Evolutionary conservation across 2,329 filamentous ascomycete genomes (phyloP).

Genomic region (Hirsutella rhossiliensis): DNA sequence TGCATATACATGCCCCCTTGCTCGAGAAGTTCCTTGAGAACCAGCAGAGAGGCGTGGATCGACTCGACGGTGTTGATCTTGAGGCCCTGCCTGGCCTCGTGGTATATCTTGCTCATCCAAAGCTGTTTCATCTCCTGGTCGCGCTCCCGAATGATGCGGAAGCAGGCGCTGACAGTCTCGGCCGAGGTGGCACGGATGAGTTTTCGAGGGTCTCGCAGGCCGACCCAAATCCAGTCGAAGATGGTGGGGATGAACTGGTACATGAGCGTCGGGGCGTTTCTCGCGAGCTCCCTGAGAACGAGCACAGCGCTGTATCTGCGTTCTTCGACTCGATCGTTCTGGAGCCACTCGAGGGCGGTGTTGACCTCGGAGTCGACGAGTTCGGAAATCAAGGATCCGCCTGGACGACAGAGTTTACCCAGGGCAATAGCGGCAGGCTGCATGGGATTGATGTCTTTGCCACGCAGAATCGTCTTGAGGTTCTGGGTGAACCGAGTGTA

Average conservation of each 20-base stretch:
- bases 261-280: constrained; percentile 88
- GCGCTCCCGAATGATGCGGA: constrained; percentile 88
- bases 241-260: constrained; percentile 93
- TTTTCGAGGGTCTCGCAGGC: constrained; percentile 77
- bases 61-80: constrained; percentile 72
- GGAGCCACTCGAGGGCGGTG: constrained; percentile 90
- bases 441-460: constrained; percentile 86
- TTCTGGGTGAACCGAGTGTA: constrained; percentile 91
- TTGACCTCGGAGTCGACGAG: constrained; percentile 95
- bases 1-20: constrained; percentile 99
- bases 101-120: constrained; percentile 86
- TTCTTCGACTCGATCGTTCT: constrained; percentile 88
- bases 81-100: constrained; percentile 71
- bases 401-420: constrained; percentile 81
- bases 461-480: constrained; percentile 74
- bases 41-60: constrained; percentile 86
- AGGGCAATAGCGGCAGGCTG: constrained; percentile 79
- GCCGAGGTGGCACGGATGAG: constrained; percentile 87
- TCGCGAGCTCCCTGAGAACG: constrained; percentile 78
- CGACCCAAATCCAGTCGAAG: constrained; percentile 93
- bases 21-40: constrained; percentile 82
- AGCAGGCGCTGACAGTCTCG: constrained; percentile 87
- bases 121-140: constrained; percentile 77
- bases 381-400: constrained; percentile 87
- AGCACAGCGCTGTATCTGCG: constrained; percentile 87